Evolutionary conservation across 2,329 filamentous ascomycete genomes (phyloP).

Genomic region (Capronia americana): DNA sequence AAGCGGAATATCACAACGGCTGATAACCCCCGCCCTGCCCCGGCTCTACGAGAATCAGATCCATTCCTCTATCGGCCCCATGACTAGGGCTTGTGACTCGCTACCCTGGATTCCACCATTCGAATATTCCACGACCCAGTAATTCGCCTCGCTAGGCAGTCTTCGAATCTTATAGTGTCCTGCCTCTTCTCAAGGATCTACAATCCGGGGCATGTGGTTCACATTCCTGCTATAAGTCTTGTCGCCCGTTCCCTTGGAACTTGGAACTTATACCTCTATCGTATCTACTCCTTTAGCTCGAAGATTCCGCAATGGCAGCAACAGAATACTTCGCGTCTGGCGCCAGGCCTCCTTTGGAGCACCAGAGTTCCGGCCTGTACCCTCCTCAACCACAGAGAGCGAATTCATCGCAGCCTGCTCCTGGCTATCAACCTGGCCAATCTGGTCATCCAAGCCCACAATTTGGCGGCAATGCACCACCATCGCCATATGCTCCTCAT

Average conservation of each 20-base stretch:
- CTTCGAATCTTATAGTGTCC: constrained; percentile 4
- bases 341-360: constrained; percentile 28
- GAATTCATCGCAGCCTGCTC: constrained; percentile 24
- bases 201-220: constrained; percentile 13
- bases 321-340: constrained; percentile 37
- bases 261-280: not conserved
- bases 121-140: constrained; percentile 12
- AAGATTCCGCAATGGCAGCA: constrained; percentile 34
- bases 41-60: constrained; percentile 9
- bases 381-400: constrained; percentile 26
- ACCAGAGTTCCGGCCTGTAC: constrained; percentile 24
- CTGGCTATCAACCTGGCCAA: constrained; percentile 24
- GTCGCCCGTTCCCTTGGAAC: constrained; percentile 8
- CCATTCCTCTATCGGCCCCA: constrained; percentile 13
- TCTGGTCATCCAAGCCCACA: constrained; percentile 25
- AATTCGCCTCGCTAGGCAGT: constrained; percentile 35
- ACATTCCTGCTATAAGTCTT: constrained; percentile 24
- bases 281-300: not conserved
- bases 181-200: constrained; percentile 10
- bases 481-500: constrained; percentile 30
- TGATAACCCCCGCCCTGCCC: constrained; percentile 5
- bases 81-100: constrained; percentile 36
- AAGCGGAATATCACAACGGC: not conserved
- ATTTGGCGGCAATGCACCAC: constrained; percentile 20
- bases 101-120: constrained; percentile 1